A percentile compares a stretch with the other conserved stretches of the same genome.
Conservation (phyloP, 2,329 filamentous ascomycete species). For the Xylariales sp. region DNA sequence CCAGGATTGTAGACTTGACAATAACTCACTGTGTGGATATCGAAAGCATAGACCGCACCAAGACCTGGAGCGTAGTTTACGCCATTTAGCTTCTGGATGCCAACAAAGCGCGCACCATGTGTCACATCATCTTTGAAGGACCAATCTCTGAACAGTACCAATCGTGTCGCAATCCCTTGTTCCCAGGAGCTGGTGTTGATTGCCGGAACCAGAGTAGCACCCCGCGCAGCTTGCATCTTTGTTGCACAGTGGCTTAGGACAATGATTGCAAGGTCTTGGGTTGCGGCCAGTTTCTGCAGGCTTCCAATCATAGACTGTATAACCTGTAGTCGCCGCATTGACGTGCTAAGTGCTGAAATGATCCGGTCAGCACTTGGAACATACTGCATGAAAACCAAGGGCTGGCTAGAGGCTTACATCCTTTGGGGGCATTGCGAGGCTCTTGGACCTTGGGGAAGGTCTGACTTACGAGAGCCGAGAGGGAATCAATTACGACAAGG, state of each 20-base stretch:
- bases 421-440: slow-evolving; percentile 29
- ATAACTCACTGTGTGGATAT: slow-evolving; percentile 41
- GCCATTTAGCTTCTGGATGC: slow-evolving; percentile 62
- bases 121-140: slow-evolving; percentile 42
- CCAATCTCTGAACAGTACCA: slow-evolving; percentile 80
- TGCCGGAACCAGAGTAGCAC: slow-evolving; percentile 68
- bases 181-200: slow-evolving; percentile 79
- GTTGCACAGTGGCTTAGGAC: slow-evolving; percentile 77
- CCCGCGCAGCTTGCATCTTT: slow-evolving; percentile 64
- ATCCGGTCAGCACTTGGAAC: slow-evolving; percentile 9
- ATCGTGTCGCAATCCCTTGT: slow-evolving; percentile 64
- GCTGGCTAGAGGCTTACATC: slow-evolving; percentile 31
- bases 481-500: slow-evolving; percentile 72
- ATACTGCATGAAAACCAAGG: background rate
- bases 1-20: no score
- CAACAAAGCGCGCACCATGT: slow-evolving; percentile 53
- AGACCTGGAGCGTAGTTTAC: slow-evolving; percentile 35
- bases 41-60: slow-evolving; percentile 44
- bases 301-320: slow-evolving; percentile 63
- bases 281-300: slow-evolving; percentile 70
- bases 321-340: slow-evolving; percentile 43
- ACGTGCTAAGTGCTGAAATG: slow-evolving; percentile 28
- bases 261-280: slow-evolving; percentile 68
- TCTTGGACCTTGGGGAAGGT: slow-evolving; percentile 64
- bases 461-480: slow-evolving; percentile 72